Percentiles rank a stretch among this genome's conserved stretches.
Conservation (phyloP, 805 yeast species). For the Cyberlindnera mycetangii region DNA sequence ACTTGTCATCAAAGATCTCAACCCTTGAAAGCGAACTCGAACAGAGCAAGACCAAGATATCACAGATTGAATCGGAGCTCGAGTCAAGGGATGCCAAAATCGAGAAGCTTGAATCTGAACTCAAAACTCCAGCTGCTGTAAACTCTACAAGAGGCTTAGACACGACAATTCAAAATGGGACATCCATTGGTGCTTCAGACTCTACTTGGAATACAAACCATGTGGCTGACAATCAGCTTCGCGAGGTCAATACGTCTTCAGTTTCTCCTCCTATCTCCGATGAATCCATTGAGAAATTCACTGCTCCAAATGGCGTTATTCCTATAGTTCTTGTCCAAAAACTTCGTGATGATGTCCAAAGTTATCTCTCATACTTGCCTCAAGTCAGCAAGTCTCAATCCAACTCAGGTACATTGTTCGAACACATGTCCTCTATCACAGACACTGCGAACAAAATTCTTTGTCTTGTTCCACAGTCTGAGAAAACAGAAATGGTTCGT, state of each 20-base stretch:
- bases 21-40: slow-evolving; percentile 21
- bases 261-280: slow-evolving; percentile 21
- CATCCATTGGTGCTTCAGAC: slow-evolving; percentile 21
- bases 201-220: slow-evolving; percentile 33
- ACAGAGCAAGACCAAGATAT: slow-evolving; percentile 6
- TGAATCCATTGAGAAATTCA: slow-evolving; percentile 30
- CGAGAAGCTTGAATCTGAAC: slow-evolving; percentile 1
- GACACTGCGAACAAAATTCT: slow-evolving; percentile 33
- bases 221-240: slow-evolving; percentile 2
- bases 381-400: neutral
- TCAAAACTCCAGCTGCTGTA: neutral
- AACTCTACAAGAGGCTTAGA: neutral
- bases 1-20: slow-evolving; percentile 18
- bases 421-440: slow-evolving; percentile 48
- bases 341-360: slow-evolving; percentile 36
- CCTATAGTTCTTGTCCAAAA: slow-evolving; percentile 42
- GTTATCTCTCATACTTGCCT: slow-evolving; percentile 2
- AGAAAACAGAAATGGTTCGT: slow-evolving; percentile 48
- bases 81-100: neutral
- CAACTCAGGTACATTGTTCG: slow-evolving; percentile 41
- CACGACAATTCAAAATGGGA: neutral
- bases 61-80: neutral
- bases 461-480: slow-evolving; percentile 30
- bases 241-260: slow-evolving; percentile 8
- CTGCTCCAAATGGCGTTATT: slow-evolving; percentile 42